These are phyloP conservation scores for Arachnomyces sp. DNA, from an alignment of 2,329 filamentous ascomycete genomes.

Conservation along the genomic window DNA sequence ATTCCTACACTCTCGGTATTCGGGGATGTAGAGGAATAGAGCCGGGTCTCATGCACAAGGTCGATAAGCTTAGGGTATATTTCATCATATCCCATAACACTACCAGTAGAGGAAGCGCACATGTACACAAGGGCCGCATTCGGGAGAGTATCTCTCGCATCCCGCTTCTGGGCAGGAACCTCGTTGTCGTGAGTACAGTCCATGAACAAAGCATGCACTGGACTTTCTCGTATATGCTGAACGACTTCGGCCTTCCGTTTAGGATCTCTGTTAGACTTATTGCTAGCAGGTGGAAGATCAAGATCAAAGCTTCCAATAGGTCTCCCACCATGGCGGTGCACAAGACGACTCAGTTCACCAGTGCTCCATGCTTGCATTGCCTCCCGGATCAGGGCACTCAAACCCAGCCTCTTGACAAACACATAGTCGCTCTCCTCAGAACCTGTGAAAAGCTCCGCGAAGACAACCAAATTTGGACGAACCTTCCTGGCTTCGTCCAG, in stretches of 20 bases:
- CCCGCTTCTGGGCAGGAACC: constrained; percentile 86
- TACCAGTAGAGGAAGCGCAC: constrained; percentile 90
- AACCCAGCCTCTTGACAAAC: constrained; percentile 85
- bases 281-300: constrained; percentile 68
- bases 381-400: constrained; percentile 88
- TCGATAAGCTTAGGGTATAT: constrained; percentile 92
- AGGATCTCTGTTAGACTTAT: constrained; percentile 29
- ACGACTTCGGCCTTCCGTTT: constrained; percentile 51
- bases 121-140: constrained; percentile 92
- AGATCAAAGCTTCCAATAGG: constrained; percentile 96
- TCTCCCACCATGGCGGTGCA: constrained; percentile 86
- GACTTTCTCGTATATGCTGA: constrained; percentile 74
- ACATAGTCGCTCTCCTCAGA: constrained; percentile 94
- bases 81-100: constrained; percentile 97
- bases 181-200: constrained; percentile 99
- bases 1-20: constrained; percentile 64
- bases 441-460: constrained; percentile 91
- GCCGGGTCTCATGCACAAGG: constrained; percentile 77
- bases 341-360: constrained; percentile 80
- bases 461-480: constrained; percentile 80
- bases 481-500: constrained; percentile 87
- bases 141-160: constrained; percentile 86
- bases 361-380: constrained; percentile 99
- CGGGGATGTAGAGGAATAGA: constrained; percentile 74
- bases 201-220: constrained; percentile 94